These are phyloP conservation scores for Metschnikowia koreensis DNA, from an alignment of 805 yeast genomes.

Conservation along the genomic window DNA sequence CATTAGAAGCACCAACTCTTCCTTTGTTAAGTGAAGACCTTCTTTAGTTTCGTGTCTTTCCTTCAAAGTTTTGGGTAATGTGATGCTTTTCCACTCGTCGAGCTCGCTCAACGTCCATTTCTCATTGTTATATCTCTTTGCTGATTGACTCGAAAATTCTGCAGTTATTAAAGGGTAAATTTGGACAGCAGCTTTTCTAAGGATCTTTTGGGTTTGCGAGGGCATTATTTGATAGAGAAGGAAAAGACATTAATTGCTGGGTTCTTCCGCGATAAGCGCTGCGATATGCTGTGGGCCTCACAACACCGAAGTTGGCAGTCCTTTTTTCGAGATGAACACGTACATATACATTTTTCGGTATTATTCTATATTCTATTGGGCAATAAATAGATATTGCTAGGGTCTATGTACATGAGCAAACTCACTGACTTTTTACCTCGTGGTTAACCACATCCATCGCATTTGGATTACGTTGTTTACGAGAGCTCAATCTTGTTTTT, in stretches of 20 bases:
- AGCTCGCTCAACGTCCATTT: slow-evolving; percentile 31
- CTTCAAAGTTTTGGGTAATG: slow-evolving; percentile 28
- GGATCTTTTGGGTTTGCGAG: not conserved
- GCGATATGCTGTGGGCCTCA: not conserved
- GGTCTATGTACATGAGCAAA: slow-evolving; percentile 1
- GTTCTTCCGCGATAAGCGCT: not conserved
- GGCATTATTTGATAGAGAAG: not conserved
- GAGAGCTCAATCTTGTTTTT: slow-evolving; percentile 29
- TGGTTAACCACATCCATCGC: slow-evolving; percentile 16
- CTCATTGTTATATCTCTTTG: slow-evolving; percentile 25
- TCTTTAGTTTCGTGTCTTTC: slow-evolving; percentile 21
- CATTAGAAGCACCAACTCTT: slow-evolving; percentile 41
- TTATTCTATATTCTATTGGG: not conserved
- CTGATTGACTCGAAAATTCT: slow-evolving; percentile 27
- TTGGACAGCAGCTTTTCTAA: slow-evolving; percentile 8
- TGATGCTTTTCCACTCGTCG: slow-evolving; percentile 35
- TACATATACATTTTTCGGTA: not conserved
- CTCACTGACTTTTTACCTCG: not conserved
- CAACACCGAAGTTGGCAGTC: too few species aligned
- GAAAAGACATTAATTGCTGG: not conserved
- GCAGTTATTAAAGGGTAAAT: slow-evolving; percentile 29
- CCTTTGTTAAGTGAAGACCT: slow-evolving; percentile 30
- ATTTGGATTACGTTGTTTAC: slow-evolving; percentile 12
- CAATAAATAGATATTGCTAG: not conserved
- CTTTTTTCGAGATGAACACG: too few species aligned